Evolutionary conservation across 176 grass and related monocot genomes (phyloP).

Genomic region (Coix lacrymajobi): DNA sequence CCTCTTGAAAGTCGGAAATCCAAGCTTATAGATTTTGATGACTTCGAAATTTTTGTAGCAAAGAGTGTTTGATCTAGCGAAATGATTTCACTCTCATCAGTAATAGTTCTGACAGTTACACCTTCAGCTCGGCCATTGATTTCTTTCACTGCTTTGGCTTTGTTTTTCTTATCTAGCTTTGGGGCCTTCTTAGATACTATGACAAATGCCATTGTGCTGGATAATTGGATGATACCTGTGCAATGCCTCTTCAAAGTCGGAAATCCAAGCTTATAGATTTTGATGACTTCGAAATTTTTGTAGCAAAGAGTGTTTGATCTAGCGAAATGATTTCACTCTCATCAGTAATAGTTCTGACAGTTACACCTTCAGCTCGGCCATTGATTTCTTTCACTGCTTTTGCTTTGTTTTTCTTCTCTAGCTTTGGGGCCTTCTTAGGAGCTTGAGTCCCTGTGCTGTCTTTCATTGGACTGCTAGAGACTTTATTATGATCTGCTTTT

Average conservation of each 20-base stretch:
- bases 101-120: slow-evolving; percentile 4
- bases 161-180: slow-evolving; percentile 37
- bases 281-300: slow-evolving; percentile 68
- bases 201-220: neutral
- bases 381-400: slow-evolving; percentile 43
- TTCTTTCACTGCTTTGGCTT: slow-evolving; percentile 51
- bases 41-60: slow-evolving; percentile 70
- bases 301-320: slow-evolving; percentile 63
- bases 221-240: slow-evolving; percentile 61
- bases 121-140: slow-evolving; percentile 16
- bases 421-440: slow-evolving; percentile 20
- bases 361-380: slow-evolving; percentile 2
- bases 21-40: slow-evolving; percentile 92
- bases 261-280: slow-evolving; percentile 99
- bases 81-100: slow-evolving; percentile 45
- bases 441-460: slow-evolving; percentile 19
- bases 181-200: slow-evolving; percentile 1
- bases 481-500: slow-evolving; percentile 20
- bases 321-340: slow-evolving; percentile 50
- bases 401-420: slow-evolving; percentile 46
- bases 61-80: slow-evolving; percentile 56
- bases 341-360: slow-evolving; percentile 15
- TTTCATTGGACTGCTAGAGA: slow-evolving; percentile 21
- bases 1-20: slow-evolving; percentile 93
- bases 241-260: slow-evolving; percentile 88